These are phyloP conservation scores for Beauveria medogensis DNA, from an alignment of 2,329 filamentous ascomycete species.

Conservation along the genomic window DNA sequence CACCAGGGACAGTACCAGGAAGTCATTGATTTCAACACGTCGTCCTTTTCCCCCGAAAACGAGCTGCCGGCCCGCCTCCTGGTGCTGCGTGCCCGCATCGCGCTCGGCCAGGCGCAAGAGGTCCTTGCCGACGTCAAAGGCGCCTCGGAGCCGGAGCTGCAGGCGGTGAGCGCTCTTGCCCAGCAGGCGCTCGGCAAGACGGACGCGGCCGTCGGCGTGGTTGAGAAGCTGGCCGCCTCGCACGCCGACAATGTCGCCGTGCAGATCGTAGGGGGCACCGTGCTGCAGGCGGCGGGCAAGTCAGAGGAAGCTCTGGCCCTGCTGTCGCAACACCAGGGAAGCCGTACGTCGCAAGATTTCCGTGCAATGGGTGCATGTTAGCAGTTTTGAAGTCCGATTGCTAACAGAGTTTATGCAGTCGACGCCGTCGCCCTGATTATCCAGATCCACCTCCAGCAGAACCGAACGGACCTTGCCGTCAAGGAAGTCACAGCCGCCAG, in stretches of 20 bases:
- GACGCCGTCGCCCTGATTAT: slow-evolving; percentile 78
- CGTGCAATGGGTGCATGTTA: neutral
- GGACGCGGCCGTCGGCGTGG: slow-evolving; percentile 52
- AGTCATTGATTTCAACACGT: slow-evolving; percentile 78
- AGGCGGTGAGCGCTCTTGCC: slow-evolving; percentile 70
- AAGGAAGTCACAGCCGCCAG: slow-evolving; percentile 84
- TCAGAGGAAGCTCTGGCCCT: slow-evolving; percentile 78
- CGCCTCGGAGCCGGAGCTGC: slow-evolving; percentile 62
- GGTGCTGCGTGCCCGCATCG: slow-evolving; percentile 73
- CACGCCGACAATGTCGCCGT: slow-evolving; percentile 69
- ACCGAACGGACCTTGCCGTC: slow-evolving; percentile 79
- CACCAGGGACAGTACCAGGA: slow-evolving; percentile 77
- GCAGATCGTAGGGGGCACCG: slow-evolving; percentile 72
- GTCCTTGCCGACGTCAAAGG: slow-evolving; percentile 63
- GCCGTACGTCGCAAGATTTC: slow-evolving; percentile 47
- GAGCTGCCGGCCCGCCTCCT: slow-evolving; percentile 68
- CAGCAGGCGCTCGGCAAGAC: slow-evolving; percentile 52
- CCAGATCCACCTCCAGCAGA: slow-evolving; percentile 87
- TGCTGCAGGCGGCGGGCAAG: slow-evolving; percentile 72
- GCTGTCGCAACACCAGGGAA: slow-evolving; percentile 77
- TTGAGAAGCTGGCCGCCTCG: slow-evolving; percentile 60
- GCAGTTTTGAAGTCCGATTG: slow-evolving; percentile 2
- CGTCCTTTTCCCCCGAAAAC: slow-evolving; percentile 72
- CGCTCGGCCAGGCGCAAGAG: slow-evolving; percentile 67
- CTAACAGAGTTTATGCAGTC: slow-evolving; percentile 35